Conservation (phyloP, 441 rosid genomes). For the Gossypium schwendimanii region DNA sequence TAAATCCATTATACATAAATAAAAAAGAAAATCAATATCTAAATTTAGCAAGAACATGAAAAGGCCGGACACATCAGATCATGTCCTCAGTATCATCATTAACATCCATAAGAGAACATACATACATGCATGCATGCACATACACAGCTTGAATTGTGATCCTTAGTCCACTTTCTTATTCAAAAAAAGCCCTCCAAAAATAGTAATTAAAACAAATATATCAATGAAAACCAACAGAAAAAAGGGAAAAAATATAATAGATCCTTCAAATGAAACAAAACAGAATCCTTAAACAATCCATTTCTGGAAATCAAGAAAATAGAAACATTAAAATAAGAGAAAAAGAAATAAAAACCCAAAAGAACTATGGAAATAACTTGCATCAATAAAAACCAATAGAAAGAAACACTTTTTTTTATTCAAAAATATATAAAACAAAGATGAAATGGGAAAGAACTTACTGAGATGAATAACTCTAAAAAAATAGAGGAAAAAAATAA, state of each 20-base stretch:
- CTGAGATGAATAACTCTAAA: background rate
- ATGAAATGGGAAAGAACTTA: constrained; percentile 10
- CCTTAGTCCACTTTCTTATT: background rate
- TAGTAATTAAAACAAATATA: background rate
- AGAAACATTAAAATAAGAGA: background rate
- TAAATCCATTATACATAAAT: background rate
- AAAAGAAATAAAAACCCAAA: background rate
- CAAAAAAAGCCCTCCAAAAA: background rate
- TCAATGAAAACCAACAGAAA: background rate
- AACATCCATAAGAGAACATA: background rate
- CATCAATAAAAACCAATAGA: background rate
- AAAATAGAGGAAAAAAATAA: background rate
- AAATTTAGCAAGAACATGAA: background rate
- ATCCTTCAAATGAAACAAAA: background rate
- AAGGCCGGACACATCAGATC: background rate
- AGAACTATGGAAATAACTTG: background rate
- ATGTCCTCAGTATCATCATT: background rate
- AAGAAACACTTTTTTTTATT: background rate
- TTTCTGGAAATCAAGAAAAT: background rate
- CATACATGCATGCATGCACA: constrained; percentile 23
- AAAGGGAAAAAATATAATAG: background rate
- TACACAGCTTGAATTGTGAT: background rate
- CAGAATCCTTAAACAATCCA: background rate
- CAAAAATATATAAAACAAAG: background rate
- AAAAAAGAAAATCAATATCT: background rate